Evolutionary conservation across 345 rosid species (phyloP).

Genomic region (Salix purpurea): DNA sequence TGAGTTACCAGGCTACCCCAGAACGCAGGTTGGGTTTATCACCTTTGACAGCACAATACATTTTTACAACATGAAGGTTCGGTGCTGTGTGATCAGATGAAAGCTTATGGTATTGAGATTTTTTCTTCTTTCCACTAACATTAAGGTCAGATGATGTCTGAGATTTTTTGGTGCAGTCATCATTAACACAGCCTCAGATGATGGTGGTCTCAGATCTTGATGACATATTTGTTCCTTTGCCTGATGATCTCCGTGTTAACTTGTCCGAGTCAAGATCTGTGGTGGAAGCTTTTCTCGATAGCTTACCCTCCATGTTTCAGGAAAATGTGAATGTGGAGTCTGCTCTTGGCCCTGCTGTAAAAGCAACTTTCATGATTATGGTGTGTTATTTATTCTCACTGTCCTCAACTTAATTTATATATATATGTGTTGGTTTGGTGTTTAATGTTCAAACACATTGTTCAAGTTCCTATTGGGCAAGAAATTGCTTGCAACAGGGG

Average conservation of each 20-base stretch:
- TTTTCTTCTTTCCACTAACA: not conserved
- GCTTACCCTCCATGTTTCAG: constrained; percentile 90
- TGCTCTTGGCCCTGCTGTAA: constrained; percentile 97
- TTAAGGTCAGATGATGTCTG: not conserved
- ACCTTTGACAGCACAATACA: constrained; percentile 96
- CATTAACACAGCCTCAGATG: constrained; percentile 97
- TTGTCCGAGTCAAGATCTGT: constrained; percentile 93
- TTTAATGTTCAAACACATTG: not conserved
- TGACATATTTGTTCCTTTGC: constrained; percentile 84
- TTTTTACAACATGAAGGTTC: constrained; percentile 97
- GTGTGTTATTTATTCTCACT: constrained; percentile 39
- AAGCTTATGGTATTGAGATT: constrained; percentile 9
- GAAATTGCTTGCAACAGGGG: not conserved
- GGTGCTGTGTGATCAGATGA: constrained; percentile 11
- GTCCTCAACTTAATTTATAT: not conserved
- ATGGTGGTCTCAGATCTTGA: constrained; percentile 98
- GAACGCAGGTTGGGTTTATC: constrained; percentile 97
- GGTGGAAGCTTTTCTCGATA: constrained; percentile 86
- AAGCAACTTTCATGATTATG: constrained; percentile 95
- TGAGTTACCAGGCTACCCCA: constrained; percentile 89
- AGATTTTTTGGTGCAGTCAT: constrained; percentile 59
- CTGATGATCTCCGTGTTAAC: constrained; percentile 98
- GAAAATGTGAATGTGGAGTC: constrained; percentile 88
- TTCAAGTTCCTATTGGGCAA: not conserved
- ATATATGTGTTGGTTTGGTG: not conserved